Percentiles rank a stretch among this genome's conserved stretches.
phyloP scores from a whole-genome alignment of 2,329 filamentous ascomycete genomes.

The Penicillium frequentans region DNA sequence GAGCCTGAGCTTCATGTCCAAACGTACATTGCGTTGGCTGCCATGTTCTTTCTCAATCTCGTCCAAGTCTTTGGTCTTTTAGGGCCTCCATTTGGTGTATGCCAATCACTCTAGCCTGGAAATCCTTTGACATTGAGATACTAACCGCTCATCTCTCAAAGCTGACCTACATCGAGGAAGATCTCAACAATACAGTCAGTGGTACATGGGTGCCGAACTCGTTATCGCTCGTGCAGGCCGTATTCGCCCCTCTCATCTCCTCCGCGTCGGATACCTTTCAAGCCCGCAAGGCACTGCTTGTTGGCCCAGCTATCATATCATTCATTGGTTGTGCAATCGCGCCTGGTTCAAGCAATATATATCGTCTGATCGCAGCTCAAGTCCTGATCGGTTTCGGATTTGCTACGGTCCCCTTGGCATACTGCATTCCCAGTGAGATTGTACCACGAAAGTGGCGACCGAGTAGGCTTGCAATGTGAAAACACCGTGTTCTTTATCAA shows the following conservation, averaged over 20 bases:
- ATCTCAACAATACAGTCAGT: not conserved
- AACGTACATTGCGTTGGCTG: slow-evolving; percentile 4
- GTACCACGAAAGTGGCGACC: slow-evolving; percentile 9
- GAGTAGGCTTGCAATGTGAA: not conserved
- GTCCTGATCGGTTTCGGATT: slow-evolving; percentile 10
- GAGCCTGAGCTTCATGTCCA: slow-evolving; percentile 5
- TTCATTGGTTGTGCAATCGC: slow-evolving; percentile 9
- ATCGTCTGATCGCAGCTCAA: slow-evolving; percentile 1
- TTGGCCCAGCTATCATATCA: slow-evolving; percentile 2
- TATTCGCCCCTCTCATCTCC: slow-evolving; percentile 4
- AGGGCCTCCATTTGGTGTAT: slow-evolving; percentile 1
- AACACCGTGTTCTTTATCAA: not conserved
- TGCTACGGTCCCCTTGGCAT: slow-evolving; percentile 11
- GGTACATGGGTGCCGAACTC: slow-evolving; percentile 7
- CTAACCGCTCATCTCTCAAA: not conserved
- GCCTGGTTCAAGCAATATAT: not conserved
- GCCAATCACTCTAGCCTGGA: not conserved
- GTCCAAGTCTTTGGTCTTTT: slow-evolving; percentile 5
- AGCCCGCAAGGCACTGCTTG: slow-evolving; percentile 5
- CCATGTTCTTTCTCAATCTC: slow-evolving; percentile 6
- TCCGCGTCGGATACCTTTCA: slow-evolving; percentile 12
- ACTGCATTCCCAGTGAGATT: slow-evolving; percentile 11
- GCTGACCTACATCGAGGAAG: not conserved
- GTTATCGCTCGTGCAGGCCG: slow-evolving; percentile 7
- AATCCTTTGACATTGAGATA: too few species aligned